phyloP scores from a whole-genome alignment of 202 grass and related monocot genomes.

The Tripidium arundinaceum region DNA sequence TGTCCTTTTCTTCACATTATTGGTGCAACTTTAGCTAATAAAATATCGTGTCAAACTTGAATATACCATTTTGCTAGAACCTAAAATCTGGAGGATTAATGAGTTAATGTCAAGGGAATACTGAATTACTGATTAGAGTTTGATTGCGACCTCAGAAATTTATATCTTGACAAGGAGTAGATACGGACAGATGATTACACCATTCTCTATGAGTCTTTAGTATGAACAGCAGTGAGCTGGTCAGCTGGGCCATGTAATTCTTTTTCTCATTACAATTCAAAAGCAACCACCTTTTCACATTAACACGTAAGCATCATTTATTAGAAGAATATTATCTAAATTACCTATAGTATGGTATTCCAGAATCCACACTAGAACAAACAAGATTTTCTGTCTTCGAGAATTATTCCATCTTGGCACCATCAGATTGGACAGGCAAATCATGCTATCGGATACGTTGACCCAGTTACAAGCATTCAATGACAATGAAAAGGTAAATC shows the following conservation, averaged over 20 bases:
- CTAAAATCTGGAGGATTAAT: background rate
- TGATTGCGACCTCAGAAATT: background rate
- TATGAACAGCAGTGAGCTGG: background rate
- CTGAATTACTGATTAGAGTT: background rate
- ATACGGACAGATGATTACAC: background rate
- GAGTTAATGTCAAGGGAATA: background rate
- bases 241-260: background rate
- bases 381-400: background rate
- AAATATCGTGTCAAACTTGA: constrained; percentile 1
- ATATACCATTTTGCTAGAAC: background rate
- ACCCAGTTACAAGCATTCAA: constrained; percentile 31
- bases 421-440: background rate
- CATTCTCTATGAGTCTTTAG: background rate
- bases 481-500: constrained; percentile 7
- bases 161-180: background rate
- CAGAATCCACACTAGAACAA: background rate
- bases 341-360: background rate
- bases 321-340: background rate
- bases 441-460: background rate
- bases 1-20: constrained; percentile 14
- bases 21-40: background rate
- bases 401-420: background rate
- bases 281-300: background rate
- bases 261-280: background rate
- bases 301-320: background rate